phyloP scores from a whole-genome alignment of 1,139 yeast genomes.

The Yarrowia galli region DNA sequence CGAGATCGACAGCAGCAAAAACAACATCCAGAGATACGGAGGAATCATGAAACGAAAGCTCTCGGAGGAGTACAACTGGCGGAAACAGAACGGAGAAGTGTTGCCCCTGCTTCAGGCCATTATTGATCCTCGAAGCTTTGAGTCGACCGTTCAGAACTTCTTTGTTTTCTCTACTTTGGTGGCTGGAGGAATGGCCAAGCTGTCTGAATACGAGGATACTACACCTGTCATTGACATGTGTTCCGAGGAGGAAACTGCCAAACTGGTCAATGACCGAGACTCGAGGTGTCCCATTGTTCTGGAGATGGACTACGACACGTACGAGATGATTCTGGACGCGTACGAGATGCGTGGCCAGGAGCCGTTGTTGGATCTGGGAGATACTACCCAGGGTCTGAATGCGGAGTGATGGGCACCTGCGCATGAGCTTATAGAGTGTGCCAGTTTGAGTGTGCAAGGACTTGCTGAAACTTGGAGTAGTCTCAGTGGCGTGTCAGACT shows the following conservation, averaged over 20 bases:
- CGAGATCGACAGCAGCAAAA: slow-evolving; percentile 13
- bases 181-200: slow-evolving; percentile 17
- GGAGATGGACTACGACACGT: slow-evolving; percentile 25
- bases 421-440: not conserved
- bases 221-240: slow-evolving; percentile 21
- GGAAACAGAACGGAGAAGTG: not conserved
- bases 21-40: slow-evolving; percentile 22
- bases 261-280: slow-evolving; percentile 8
- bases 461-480: not conserved
- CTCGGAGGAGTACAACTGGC: not conserved
- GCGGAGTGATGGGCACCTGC: slow-evolving; percentile 1
- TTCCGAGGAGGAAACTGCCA: not conserved
- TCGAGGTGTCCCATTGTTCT: slow-evolving; percentile 14
- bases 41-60: slow-evolving; percentile 11
- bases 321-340: slow-evolving; percentile 3
- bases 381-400: not conserved
- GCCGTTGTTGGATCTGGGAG: slow-evolving; percentile 17
- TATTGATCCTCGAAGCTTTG: slow-evolving; percentile 22
- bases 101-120: slow-evolving; percentile 23
- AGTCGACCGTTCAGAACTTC: slow-evolving; percentile 25
- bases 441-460: not conserved
- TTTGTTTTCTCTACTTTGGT: slow-evolving; percentile 31
- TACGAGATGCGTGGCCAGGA: not conserved
- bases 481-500: too few species aligned
- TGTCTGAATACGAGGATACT: slow-evolving; percentile 3